Evolutionary conservation across 331 rosid species (phyloP), one percentile per base, ranked within the genome.

Genomic region (Quercus phellos): DNA sequence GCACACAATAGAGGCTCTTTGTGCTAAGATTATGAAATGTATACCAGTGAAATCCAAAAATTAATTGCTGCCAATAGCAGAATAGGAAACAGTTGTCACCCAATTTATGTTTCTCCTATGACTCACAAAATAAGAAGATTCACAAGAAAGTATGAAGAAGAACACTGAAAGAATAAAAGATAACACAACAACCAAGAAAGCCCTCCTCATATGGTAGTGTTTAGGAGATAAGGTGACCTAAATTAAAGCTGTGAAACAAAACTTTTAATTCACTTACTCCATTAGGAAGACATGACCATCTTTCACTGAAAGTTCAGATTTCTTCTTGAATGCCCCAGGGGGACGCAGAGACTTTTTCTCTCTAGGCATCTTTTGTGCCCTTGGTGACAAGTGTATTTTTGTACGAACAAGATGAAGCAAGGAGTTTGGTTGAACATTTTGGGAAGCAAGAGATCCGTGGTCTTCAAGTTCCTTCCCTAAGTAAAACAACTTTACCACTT

Each of bases 281-380:
- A 92, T 89, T 27, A 94, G 86, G 83, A 91, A 91, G 59, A 94
- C 98, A 80, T 85, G 99, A 24, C 99, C 99, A 16, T 94, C 99
- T 84, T 94, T 94, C 77, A 84, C 97, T 32, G 97, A 92, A 69
- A 91, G 89, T 64, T 94, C 99, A 71, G 99, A 92, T 79, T 92
- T 94, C 88, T 94, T 94, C 89, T 94, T 92, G 86, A 94, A 94
- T 78, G 99, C 99, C 80, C 98, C 96, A 22, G 99, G 97, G 55
- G 98, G 95, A 68, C 96, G 93, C 77, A 94, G 71, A 19, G 97
- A 90, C 74, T 89, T 92, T 72, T 91, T 89, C 73, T 92, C 99
- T 72, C 95, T 92, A 72, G 95, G 97, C 85, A 92, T 86, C 83
- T 83, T 86, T 75, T 92, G 98, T 58, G 98, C 90, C 85, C 83